Conservation (phyloP, 2,329 filamentous ascomycete genomes). For the Trichothecium sympodiale region DNA sequence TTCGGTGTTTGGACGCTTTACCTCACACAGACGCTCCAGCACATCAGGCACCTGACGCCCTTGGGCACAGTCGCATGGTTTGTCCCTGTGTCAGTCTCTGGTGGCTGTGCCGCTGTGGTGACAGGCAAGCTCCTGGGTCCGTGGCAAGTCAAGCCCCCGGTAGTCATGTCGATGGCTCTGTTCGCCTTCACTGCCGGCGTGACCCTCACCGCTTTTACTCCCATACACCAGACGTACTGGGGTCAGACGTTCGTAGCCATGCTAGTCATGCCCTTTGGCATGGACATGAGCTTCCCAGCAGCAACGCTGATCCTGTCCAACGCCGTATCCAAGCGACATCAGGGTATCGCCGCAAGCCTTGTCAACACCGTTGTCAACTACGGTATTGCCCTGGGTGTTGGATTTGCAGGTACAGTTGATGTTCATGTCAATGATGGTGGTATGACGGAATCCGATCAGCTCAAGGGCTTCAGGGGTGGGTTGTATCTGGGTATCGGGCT, state of each 20-base stretch:
- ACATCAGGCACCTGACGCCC: constrained; percentile 28
- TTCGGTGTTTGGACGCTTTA: constrained; percentile 46
- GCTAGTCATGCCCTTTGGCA: constrained; percentile 48
- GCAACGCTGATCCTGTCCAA: constrained; percentile 50
- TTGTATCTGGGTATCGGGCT: constrained; percentile 31
- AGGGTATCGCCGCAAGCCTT: constrained; percentile 38
- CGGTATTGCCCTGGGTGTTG: constrained; percentile 53
- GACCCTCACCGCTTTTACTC: constrained; percentile 33
- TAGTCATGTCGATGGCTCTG: constrained; percentile 33
- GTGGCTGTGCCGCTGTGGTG: constrained; percentile 31
- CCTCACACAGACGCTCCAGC: constrained; percentile 35
- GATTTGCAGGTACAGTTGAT: constrained; percentile 55
- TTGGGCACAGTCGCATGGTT: constrained; percentile 33
- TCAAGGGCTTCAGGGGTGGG: constrained; percentile 23
- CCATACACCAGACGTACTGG: constrained; percentile 52
- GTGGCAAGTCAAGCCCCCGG: constrained; percentile 18
- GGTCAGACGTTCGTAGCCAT: constrained; percentile 47
- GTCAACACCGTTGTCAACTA: constrained; percentile 60
- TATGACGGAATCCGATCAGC: constrained; percentile 11
- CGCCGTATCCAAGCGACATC: constrained; percentile 30
- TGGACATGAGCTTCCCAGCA: constrained; percentile 58
- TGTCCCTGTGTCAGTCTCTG: constrained; percentile 29
- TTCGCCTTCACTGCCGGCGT: constrained; percentile 30
- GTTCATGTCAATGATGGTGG: constrained; percentile 18
- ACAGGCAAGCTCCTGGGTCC: constrained; percentile 30